Base-by-base conservation (phyloP, 169 alveolate species). In the Blepharisma undulans region DNA sequence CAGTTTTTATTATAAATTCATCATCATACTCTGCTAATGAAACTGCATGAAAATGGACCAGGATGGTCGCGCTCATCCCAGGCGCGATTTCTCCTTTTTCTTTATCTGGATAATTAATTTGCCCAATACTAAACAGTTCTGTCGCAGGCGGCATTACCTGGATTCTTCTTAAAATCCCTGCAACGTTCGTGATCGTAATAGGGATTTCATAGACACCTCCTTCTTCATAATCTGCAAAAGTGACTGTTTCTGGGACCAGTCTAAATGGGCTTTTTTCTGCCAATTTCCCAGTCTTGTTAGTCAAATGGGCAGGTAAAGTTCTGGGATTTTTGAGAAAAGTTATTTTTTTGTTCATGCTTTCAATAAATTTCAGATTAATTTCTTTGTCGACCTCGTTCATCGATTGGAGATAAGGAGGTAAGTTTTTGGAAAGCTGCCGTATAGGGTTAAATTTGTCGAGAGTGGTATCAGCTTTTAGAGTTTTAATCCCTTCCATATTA, bases 361-460 rank as follows among this genome's bases (percentile, higher is more conserved):
- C 95, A 84, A 97, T 95, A 22, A 97, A 95, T 86, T 96, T 95
- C 72, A 94, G 82, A 89, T 97, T 97, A 82, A 90, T 95, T 85
- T 95, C 97, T 92, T 97, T 97, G 78, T 97, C 98, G 48, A 92
- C 94, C 86, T 96, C 97, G 33, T 97, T 97, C 96, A 97, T 93
- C 82, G 95, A 93, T 81, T 94, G 91, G 72, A 93, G 80, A 79
- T 95, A 95, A 27, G 94, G 93, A 22, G 96, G 93, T 18, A 77
- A 60, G 30, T 87, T 91, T 82, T 86, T 86, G 18, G 76, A 25
- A 19, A 86, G 90, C 72, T 32, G 48, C 12, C 72, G 22, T 29
- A 22, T 10, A 36, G 90, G 90, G 82, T 86, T 86, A 82, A 86
- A 86, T 34, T 86, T 86, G 61, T 86, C 90, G 4, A 86, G 61